A percentile compares a stretch with the other conserved stretches of the same genome.
These are phyloP conservation scores for Aspergillus neotritici DNA, from an alignment of 2,329 filamentous ascomycete genomes.

Conservation along the genomic window DNA sequence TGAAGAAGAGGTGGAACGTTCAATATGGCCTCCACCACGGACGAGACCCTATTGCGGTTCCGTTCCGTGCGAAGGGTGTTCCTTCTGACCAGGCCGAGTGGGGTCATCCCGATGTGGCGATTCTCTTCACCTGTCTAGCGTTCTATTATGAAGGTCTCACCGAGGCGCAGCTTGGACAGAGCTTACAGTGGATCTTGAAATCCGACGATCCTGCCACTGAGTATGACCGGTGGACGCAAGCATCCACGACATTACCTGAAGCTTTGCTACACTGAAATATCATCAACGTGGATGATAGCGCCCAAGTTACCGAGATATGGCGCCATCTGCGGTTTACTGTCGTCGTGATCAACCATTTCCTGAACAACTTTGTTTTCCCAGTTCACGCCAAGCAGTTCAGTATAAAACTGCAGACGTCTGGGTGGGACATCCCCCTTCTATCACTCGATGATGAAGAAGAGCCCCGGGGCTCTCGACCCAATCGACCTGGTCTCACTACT, in stretches of 20 bases:
- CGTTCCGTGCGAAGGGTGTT: constrained; percentile 60
- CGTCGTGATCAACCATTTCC: constrained; percentile 53
- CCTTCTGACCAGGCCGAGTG: constrained; percentile 60
- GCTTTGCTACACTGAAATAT: constrained; percentile 49
- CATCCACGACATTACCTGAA: constrained; percentile 40
- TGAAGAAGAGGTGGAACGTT: constrained; percentile 63
- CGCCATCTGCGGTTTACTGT: constrained; percentile 45
- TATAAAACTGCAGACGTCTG: constrained; percentile 58
- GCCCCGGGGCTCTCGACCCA: not conserved
- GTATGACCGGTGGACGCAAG: constrained; percentile 49
- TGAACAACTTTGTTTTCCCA: constrained; percentile 62
- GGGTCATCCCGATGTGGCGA: constrained; percentile 62
- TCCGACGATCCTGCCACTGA: constrained; percentile 53
- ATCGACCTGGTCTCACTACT: constrained; percentile 46
- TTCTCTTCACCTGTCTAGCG: constrained; percentile 59
- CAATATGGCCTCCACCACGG: constrained; percentile 55
- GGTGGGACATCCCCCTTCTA: constrained; percentile 60
- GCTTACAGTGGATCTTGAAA: constrained; percentile 48
- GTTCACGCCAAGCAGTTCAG: constrained; percentile 59
- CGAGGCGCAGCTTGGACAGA: constrained; percentile 45
- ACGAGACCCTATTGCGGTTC: constrained; percentile 52
- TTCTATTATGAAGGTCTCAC: constrained; percentile 61
- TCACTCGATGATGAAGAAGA: constrained; percentile 9
- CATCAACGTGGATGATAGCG: constrained; percentile 56
- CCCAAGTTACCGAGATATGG: constrained; percentile 50